Evolutionary conservation across 2,329 filamentous ascomycete species (phyloP), one percentile per base, ranked within the genome.

Genomic region (Venturia effusa): DNA sequence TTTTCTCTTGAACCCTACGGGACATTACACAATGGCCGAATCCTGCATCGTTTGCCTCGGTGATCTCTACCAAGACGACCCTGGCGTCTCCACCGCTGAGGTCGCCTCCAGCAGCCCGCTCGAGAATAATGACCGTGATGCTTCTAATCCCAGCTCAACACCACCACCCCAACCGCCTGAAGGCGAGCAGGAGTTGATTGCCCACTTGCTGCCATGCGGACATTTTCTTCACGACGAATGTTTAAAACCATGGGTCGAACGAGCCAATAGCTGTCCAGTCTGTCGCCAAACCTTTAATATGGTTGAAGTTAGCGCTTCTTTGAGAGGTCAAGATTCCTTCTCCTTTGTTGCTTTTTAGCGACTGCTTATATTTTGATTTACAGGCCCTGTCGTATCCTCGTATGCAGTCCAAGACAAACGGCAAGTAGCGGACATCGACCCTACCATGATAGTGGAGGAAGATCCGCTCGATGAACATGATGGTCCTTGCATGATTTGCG

Each of bases 221-320:
- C 95, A 99, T 80, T 84, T 92, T 69, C 81, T 99, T 69, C 94
- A 99, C 78, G 88, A 99, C 78, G 86, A 88, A 62, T 99, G 94
- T 76, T 83, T 99, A 69, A 88, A 89, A 70, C 90, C 92, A 69
- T 99, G 94, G 94, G 91, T 93, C 57, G 90, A 95, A 77, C 89
- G 95, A 75, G 93, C 94, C 67, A 99, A 97, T 77, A 97, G 92
- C 74, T 99, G 94, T 76, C 94, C 94, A 57, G 96, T 99, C 75
- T 99, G 94, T 77, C 89, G 94, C 69, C 89, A 90, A 70, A 86
- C 84, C 67, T 97, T 99, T 79, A 93, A 97, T 76, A 79, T 88
- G 70, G 92, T 99, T 68, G 86, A 94, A 73, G 86, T 99, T 66
- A 88, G 88, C 75, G 85, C 89, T 72, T 85, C 83, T 69, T 78